These are phyloP conservation scores for Cantharellus anzutake DNA, from an alignment of 768 basidiomycete species.

Conservation along the genomic window DNA sequence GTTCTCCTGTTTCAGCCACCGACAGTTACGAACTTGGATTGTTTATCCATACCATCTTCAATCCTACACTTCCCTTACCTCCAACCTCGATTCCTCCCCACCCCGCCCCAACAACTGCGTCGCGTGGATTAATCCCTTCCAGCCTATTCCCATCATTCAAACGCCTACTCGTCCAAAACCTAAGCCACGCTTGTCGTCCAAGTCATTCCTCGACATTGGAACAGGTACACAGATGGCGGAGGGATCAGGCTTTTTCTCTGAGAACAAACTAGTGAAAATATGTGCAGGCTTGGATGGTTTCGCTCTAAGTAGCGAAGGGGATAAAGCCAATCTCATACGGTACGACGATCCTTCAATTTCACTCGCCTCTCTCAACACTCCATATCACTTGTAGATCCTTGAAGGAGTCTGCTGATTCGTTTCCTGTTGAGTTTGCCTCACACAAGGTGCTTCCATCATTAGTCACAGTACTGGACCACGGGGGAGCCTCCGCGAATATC, in stretches of 20 bases:
- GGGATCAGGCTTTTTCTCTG: conserved; percentile 56
- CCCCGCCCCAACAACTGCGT: conserved; percentile 55
- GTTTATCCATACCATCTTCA: conserved; percentile 73
- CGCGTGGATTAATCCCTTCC: conserved; percentile 57
- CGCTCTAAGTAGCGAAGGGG: conserved; percentile 56
- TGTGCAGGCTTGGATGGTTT: conserved; percentile 78
- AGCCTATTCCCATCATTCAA: conserved; percentile 67
- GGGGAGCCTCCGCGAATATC: conserved; percentile 51
- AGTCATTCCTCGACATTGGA: conserved; percentile 63
- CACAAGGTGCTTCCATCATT: conserved; percentile 80
- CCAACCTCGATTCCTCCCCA: conserved; percentile 52
- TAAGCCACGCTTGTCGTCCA: conserved; percentile 54
- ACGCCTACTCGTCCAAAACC: conserved; percentile 74
- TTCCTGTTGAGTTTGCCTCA: conserved; percentile 73
- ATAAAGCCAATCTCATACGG: conserved; percentile 58
- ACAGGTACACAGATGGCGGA: conserved; percentile 43
- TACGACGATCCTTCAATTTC: conserved; percentile 14
- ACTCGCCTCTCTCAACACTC: background rate
- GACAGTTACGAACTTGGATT: conserved; percentile 84
- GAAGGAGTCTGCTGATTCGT: conserved; percentile 57
- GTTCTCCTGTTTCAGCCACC: conserved; percentile 17
- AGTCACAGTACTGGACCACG: conserved; percentile 55
- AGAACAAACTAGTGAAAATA: conserved; percentile 68
- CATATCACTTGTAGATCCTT: conserved; percentile 30
- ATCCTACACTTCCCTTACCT: conserved; percentile 56